Evolutionary conservation across 441 rosid genomes (phyloP), one percentile per base, ranked within the genome.

Genomic region (Cnidoscolus chayamansa): DNA sequence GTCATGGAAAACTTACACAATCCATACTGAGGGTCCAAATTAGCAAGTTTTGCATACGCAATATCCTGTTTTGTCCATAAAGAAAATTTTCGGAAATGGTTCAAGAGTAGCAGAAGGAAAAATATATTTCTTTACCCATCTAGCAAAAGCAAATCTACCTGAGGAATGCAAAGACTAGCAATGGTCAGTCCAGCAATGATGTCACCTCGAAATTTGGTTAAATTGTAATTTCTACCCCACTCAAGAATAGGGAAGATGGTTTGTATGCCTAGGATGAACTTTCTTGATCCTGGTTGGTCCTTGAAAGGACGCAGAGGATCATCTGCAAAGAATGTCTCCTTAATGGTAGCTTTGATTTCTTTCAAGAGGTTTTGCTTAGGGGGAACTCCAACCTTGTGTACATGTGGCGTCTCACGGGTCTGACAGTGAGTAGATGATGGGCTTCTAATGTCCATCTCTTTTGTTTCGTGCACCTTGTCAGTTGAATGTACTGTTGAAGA

Each of bases 91-190:
- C 37, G 60, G 72, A 53, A 59, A 43, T 4, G 43, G 56, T 65
- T 37, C 35, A 40, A 25, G 47, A 57, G 25, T 2, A 0, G 53
- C 15, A 7, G 10, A 66, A 50, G 16, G 0, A n/a, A 16, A n/a
- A 19, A 32, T 50, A 48, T 32, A 45, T 69, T 62, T 57, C 19
- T 53, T 69, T 17, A 54, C 8, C 35, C 25, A 40, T 40, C 7
- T 40, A 54, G 61, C 54, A 54, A 66, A 62, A 68, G 57, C 31
- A 56, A 35, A 47, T 47, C 7, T 72, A 89, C 98, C 99, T 95
- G 99, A 53, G 99, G 99, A 80, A 93, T 90, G 85, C 99, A 93
- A 51, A 95, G 98, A 81, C 98, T 95, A 17, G 99, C 99, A 62
- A 95, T 93, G 55, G 99, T 95, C 47, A 95, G 86, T 32, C 99